Base-by-base conservation (phyloP, 805 yeast species). In the Vanderwaltozyma tropicalis region DNA sequence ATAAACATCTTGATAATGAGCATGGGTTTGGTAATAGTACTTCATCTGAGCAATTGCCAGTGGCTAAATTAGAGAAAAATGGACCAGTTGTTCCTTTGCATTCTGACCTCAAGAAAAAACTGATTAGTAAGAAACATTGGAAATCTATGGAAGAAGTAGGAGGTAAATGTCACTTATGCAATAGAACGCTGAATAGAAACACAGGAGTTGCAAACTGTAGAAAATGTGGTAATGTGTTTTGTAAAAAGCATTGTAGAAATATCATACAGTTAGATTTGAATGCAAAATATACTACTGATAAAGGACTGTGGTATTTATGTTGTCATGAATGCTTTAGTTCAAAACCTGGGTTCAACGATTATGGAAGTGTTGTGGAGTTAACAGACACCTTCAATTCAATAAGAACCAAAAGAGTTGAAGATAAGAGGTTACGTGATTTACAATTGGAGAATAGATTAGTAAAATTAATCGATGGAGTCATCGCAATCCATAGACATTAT, bases 141-240 rank as follows among this genome's bases (percentile, higher is more conserved):
- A 47, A 35, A 32, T 16, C 83, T 75, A 35, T 61, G 52, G 37
- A 42, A 38, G 41, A 43, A 27, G 37, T 39, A 18, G 46, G 29
- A 21, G 26, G 51, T 47, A 7, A 62, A 49, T 46, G 68, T 53
- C 27, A 43, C 42, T 25, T 64, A 69, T 35, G 68, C 76, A 0
- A 63, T 72, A 32, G 46, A 58, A 14, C 85, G 76, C 53, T 86
- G 81, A 87, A 66, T 64, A 46, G 70, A 62, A 30, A 31, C 8
- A 39, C 34, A 12, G 51, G 48, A 14, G 20, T 82, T 0, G 57
- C 69, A 2, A 80, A 85, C 53, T 84, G 95, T 57, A 62, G 89
- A 18, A 72, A 71, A 46, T 87, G 95, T 61, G 95, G 95, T 0
- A 51, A 64, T 19, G 55, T 86, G 14, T 84, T 60, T 52, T 86